Evolutionary conservation across 768 basidiomycete species (phyloP).

Genomic region (Boletus reticuloceps): DNA sequence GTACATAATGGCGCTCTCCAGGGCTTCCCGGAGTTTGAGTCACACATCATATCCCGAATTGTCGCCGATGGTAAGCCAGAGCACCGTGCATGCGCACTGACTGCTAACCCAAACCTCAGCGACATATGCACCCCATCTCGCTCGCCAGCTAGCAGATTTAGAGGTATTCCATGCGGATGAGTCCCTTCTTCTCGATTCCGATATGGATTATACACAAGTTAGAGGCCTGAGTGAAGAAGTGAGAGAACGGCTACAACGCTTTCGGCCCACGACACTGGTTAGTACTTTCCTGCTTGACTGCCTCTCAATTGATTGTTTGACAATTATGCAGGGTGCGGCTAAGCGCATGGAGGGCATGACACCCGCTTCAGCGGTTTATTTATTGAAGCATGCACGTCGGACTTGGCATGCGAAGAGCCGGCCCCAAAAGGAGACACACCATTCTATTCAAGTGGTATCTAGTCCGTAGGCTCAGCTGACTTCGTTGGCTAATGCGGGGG

Average conservation of each 20-base stretch:
- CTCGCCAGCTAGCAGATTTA: slow-evolving; percentile 75
- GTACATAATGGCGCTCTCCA: slow-evolving; percentile 40
- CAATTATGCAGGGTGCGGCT: slow-evolving; percentile 68
- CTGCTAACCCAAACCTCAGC: slow-evolving; percentile 37
- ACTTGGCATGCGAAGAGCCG: slow-evolving; percentile 21
- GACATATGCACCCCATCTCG: slow-evolving; percentile 58
- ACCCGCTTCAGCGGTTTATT: slow-evolving; percentile 64
- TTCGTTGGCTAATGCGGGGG: no score
- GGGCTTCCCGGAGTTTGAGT: slow-evolving; percentile 45
- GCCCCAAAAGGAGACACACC: neutral
- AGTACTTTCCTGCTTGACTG: neutral
- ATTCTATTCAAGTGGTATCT: neutral
- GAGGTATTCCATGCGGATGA: slow-evolving; percentile 76
- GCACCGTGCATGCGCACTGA: neutral
- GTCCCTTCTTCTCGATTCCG: slow-evolving; percentile 60
- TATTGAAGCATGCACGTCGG: slow-evolving; percentile 62
- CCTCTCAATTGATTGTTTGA: neutral
- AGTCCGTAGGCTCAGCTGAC: neutral
- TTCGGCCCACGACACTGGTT: slow-evolving; percentile 70
- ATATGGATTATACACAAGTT: slow-evolving; percentile 66
- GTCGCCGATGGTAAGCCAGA: slow-evolving; percentile 61
- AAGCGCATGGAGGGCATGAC: slow-evolving; percentile 95
- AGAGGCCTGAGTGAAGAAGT: slow-evolving; percentile 76
- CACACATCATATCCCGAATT: slow-evolving; percentile 55
- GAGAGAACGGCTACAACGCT: slow-evolving; percentile 54